phyloP scores from a whole-genome alignment of 2,329 filamentous ascomycete genomes.

The Claviceps arundinis region DNA sequence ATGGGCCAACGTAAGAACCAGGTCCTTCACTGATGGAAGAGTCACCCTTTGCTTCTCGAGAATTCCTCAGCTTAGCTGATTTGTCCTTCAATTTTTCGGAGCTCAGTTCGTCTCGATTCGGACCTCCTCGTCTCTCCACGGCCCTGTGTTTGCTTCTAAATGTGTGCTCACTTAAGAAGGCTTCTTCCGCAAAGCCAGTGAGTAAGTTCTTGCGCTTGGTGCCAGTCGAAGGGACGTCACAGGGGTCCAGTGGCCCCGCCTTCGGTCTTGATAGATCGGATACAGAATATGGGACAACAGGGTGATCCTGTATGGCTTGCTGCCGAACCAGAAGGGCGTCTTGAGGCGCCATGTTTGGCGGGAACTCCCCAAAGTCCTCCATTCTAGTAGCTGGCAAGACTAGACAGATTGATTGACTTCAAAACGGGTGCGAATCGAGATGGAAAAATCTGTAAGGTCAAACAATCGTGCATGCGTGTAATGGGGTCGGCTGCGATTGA shows the following conservation, averaged over 20 bases:
- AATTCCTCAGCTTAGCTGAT: slow-evolving; percentile 53
- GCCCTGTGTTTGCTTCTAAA: slow-evolving; percentile 82
- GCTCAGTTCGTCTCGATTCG: slow-evolving; percentile 41
- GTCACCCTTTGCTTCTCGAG: slow-evolving; percentile 74
- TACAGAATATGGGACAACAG: slow-evolving; percentile 53
- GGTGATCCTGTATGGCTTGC: slow-evolving; percentile 43
- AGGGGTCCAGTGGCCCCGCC: slow-evolving; percentile 62
- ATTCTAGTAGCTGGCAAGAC: slow-evolving; percentile 22
- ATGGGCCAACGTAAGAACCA: slow-evolving; percentile 82
- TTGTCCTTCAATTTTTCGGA: slow-evolving; percentile 53
- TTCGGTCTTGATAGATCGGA: slow-evolving; percentile 54
- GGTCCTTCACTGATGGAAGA: slow-evolving; percentile 74
- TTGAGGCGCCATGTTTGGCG: slow-evolving; percentile 52
- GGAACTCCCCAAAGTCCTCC: slow-evolving; percentile 50
- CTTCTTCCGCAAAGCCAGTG: slow-evolving; percentile 80
- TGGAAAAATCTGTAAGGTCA: too few species aligned
- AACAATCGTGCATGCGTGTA: too few species aligned
- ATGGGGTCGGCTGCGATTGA: too few species aligned
- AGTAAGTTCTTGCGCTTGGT: slow-evolving; percentile 69
- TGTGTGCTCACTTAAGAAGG: slow-evolving; percentile 76
- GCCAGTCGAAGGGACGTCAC: slow-evolving; percentile 46
- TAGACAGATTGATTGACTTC: not conserved
- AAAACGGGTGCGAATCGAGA: not conserved
- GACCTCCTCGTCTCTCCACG: slow-evolving; percentile 52
- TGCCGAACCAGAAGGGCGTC: slow-evolving; percentile 47